Percentiles rank a stretch among this genome's conserved stretches.
phyloP scores from a whole-genome alignment of 1,284 basidiomycete species.

The Schizophyllum amplum region DNA sequence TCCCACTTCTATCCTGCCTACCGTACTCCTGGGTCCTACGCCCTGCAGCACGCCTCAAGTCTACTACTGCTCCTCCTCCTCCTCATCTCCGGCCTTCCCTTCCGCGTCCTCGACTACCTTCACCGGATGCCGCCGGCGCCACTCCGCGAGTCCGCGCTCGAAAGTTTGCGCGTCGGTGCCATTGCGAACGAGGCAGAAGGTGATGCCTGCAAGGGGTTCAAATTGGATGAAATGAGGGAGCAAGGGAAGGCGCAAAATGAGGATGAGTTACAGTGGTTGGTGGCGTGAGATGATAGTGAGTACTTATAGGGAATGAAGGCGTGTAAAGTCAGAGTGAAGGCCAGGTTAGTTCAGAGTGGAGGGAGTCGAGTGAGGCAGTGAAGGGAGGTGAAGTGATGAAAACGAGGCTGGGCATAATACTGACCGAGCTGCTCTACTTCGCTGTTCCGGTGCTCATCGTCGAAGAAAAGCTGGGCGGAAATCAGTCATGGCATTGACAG shows the following conservation, averaged over 20 bases:
- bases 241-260: no score
- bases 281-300: no score
- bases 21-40: no score
- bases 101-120: background rate
- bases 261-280: no score
- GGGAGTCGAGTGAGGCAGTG: no score
- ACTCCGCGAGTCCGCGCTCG: background rate
- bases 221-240: background rate
- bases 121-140: background rate
- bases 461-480: conserved; percentile 64
- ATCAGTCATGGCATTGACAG: conserved; percentile 4
- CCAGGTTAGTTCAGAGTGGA: no score
- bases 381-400: no score
- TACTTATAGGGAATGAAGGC: no score
- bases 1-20: no score
- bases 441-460: conserved; percentile 71
- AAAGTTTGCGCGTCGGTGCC: background rate
- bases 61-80: no score
- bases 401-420: conserved; percentile 6
- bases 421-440: conserved; percentile 69
- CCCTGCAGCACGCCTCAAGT: no score
- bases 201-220: background rate
- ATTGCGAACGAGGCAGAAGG: background rate
- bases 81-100: background rate
- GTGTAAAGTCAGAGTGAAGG: no score